Conservation (phyloP, 805 yeast genomes). For the Saccharomycopsis microspora region DNA sequence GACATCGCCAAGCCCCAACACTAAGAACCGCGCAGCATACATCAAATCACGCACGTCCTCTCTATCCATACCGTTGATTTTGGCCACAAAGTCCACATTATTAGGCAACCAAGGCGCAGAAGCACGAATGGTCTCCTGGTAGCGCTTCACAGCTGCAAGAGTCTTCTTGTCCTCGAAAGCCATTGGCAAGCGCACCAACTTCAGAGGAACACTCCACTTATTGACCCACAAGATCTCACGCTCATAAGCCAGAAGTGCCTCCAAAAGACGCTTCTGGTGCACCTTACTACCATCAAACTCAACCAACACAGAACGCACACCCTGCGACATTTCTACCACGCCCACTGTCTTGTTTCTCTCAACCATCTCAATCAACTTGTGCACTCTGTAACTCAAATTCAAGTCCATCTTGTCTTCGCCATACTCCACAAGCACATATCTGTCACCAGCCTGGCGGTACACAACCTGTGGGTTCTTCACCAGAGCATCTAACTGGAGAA, state of each 20-base stretch:
- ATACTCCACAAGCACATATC: slow-evolving; percentile 83
- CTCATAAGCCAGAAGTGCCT: slow-evolving; percentile 63
- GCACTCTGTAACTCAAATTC: slow-evolving; percentile 75
- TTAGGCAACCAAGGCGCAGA: slow-evolving; percentile 97
- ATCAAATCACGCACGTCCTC: slow-evolving; percentile 71
- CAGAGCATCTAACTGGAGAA: slow-evolving; percentile 22
- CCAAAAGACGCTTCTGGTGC: slow-evolving; percentile 50
- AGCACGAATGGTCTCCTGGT: slow-evolving; percentile 85
- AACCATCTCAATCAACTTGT: slow-evolving; percentile 69
- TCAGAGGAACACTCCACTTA: slow-evolving; percentile 80
- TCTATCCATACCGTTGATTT: slow-evolving; percentile 73
- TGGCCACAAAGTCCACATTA: slow-evolving; percentile 90
- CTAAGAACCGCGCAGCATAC: slow-evolving; percentile 83
- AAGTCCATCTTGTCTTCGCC: slow-evolving; percentile 85
- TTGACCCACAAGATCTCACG: slow-evolving; percentile 59
- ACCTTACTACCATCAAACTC: slow-evolving; percentile 62
- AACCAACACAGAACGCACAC: slow-evolving; percentile 88
- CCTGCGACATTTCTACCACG: slow-evolving; percentile 91
- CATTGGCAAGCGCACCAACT: slow-evolving; percentile 81
- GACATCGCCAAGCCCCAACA: slow-evolving; percentile 93
- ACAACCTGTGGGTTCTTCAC: slow-evolving; percentile 47
- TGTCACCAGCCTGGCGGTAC: slow-evolving; percentile 95
- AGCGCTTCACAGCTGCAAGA: slow-evolving; percentile 79
- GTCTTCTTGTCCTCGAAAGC: slow-evolving; percentile 92
- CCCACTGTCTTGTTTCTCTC: slow-evolving; percentile 56